Evolutionary conservation across 495 filamentous ascomycete genomes (phyloP).

Genomic region (Penicillium paradoxum): DNA sequence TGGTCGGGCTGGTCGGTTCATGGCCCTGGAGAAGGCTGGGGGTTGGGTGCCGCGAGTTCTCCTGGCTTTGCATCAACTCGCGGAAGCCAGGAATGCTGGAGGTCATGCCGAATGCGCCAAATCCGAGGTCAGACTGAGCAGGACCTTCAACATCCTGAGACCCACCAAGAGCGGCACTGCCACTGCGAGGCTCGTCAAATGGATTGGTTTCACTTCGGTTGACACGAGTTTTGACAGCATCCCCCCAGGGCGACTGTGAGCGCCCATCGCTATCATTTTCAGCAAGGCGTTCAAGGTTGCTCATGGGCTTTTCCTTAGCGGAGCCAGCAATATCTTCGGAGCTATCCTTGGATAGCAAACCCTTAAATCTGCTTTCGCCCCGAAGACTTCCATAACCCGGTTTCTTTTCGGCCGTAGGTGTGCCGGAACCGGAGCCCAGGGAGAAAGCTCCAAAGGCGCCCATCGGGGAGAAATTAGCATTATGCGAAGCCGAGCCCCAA

Average conservation of each 20-base stretch:
- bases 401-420: constrained; percentile 62
- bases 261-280: constrained; percentile 45
- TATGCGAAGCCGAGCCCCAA: constrained; percentile 59
- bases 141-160: constrained; percentile 68
- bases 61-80: constrained; percentile 55
- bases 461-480: constrained; percentile 60
- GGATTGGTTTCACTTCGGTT: constrained; percentile 76
- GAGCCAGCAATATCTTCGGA: constrained; percentile 55
- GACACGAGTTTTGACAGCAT: constrained; percentile 45
- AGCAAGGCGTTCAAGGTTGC: constrained; percentile 49
- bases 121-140: constrained; percentile 46
- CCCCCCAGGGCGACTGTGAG: constrained; percentile 50
- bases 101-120: constrained; percentile 74
- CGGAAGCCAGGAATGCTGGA: constrained; percentile 63
- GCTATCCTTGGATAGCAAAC: constrained; percentile 72
- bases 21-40: constrained; percentile 50
- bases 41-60: constrained; percentile 54
- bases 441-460: constrained; percentile 87
- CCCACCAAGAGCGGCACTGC: constrained; percentile 76
- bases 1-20: constrained; percentile 82
- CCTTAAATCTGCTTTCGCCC: constrained; percentile 78
- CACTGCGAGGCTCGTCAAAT: constrained; percentile 63
- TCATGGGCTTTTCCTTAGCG: constrained; percentile 49
- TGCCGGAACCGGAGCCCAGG: constrained; percentile 46
- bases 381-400: constrained; percentile 60